These are phyloP conservation scores for Gaultheria prostrata DNA, from an alignment of 148 eudicot species.

Conservation along the genomic window DNA sequence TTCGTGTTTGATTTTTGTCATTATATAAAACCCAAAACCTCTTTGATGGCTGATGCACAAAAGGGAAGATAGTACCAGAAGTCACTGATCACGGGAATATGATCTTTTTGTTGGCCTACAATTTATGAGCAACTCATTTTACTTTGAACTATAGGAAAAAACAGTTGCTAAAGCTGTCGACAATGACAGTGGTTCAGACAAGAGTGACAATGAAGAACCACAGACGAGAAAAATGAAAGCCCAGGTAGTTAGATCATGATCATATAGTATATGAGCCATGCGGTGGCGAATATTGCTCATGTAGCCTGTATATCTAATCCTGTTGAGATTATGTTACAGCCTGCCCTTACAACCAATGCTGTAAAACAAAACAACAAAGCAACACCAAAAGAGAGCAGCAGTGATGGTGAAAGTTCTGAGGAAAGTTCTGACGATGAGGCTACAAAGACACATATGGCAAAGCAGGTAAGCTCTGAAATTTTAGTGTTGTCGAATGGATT, in stretches of 20 bases:
- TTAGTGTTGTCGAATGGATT: neutral
- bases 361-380: neutral
- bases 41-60: neutral
- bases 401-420: constrained; percentile 22
- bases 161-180: constrained; percentile 15
- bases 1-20: neutral
- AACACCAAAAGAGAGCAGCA: neutral
- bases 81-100: neutral
- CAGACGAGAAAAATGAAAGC: constrained; percentile 28
- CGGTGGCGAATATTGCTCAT: neutral
- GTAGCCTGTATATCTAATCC: neutral
- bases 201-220: constrained; percentile 43
- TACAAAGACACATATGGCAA: neutral
- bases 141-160: neutral
- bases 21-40: neutral
- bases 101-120: neutral
- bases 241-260: neutral
- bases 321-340: neutral
- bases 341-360: constrained; percentile 5
- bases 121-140: neutral
- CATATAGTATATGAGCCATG: neutral
- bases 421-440: constrained; percentile 24
- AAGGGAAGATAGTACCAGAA: neutral
- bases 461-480: constrained; percentile 1
- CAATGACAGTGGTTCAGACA: constrained; percentile 36